A percentile compares a stretch with the other conserved stretches of the same genome.
phyloP scores from a whole-genome alignment of 768 basidiomycete genomes.

The Russula sp. region DNA sequence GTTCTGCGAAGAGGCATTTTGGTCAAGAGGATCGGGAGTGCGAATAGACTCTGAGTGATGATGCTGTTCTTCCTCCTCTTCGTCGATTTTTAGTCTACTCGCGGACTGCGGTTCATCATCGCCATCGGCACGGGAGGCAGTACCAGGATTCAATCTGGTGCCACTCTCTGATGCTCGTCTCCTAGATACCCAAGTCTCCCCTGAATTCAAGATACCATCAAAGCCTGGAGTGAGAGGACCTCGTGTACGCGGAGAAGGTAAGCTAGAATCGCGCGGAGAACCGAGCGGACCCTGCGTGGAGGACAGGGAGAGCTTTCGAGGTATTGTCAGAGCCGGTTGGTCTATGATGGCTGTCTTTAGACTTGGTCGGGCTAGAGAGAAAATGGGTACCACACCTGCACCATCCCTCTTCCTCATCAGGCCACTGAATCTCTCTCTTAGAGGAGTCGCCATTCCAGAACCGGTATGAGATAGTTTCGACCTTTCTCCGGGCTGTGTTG shows the following conservation, averaged over 20 bases:
- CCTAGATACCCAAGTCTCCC: constrained; percentile 63
- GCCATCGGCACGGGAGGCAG: constrained; percentile 33
- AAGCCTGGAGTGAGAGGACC: constrained; percentile 53
- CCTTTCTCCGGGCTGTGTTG: constrained; percentile 49
- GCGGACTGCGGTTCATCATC: constrained; percentile 35
- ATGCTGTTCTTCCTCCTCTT: constrained; percentile 43
- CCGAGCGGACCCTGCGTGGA: constrained; percentile 45
- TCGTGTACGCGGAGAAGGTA: constrained; percentile 61
- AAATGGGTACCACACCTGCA: constrained; percentile 41
- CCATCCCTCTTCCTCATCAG: constrained; percentile 62
- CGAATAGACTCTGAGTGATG: background rate
- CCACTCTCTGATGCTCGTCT: constrained; percentile 54
- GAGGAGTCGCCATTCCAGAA: constrained; percentile 43
- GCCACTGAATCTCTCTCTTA: constrained; percentile 60
- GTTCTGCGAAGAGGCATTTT: background rate
- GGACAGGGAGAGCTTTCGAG: constrained; percentile 66
- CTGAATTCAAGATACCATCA: constrained; percentile 61
- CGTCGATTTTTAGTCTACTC: constrained; percentile 46
- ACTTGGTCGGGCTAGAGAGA: background rate
- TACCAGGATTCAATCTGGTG: constrained; percentile 35
- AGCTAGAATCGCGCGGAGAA: constrained; percentile 51
- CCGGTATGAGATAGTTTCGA: constrained; percentile 47
- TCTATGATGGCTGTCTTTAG: constrained; percentile 36
- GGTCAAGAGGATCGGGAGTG: background rate
- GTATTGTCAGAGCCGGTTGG: constrained; percentile 44